Evolutionary conservation across 805 yeast genomes (phyloP).

Genomic region (Teunomyces kruisii): DNA sequence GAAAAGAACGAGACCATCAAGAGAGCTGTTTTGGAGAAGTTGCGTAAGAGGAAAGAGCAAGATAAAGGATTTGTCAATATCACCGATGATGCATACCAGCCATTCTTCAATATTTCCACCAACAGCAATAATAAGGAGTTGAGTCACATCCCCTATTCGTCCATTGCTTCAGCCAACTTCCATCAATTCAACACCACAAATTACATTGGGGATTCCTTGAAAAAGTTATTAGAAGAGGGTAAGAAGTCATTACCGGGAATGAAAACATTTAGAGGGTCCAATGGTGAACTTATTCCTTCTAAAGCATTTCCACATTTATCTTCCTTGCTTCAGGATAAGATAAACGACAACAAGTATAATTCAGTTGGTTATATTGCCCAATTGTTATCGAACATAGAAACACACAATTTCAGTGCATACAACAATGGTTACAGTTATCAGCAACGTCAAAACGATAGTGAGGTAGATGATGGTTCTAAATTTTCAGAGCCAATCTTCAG

Average conservation of each 20-base stretch:
- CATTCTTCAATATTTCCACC: constrained; percentile 67
- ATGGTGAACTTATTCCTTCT: constrained; percentile 50
- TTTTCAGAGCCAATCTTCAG: constrained; percentile 55
- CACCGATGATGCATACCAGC: constrained; percentile 84
- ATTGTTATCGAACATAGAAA: constrained; percentile 38
- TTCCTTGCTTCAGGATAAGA: constrained; percentile 31
- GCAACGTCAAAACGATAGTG: constrained; percentile 11
- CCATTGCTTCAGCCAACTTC: constrained; percentile 64
- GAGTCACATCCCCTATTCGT: constrained; percentile 73
- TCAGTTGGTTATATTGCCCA: constrained; percentile 38
- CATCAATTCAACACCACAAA: constrained; percentile 66
- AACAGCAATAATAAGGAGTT: constrained; percentile 52
- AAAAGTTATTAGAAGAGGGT: constrained; percentile 45
- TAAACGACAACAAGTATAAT: constrained; percentile 19
- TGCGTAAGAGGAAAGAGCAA: constrained; percentile 67
- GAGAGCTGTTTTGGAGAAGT: constrained; percentile 81
- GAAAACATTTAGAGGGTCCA: constrained; percentile 47
- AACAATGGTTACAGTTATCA: constrained; percentile 35
- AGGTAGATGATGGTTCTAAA: constrained; percentile 24
- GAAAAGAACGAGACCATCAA: constrained; percentile 78
- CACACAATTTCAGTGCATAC: constrained; percentile 39
- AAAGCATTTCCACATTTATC: constrained; percentile 50
- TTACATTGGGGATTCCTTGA: constrained; percentile 43
- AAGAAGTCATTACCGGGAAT: constrained; percentile 45
- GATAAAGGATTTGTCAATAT: constrained; percentile 79